Percentiles rank a stretch among this genome's conserved stretches.
These are phyloP conservation scores for Haplographium delicatum DNA, from an alignment of 495 filamentous ascomycete genomes.

Conservation along the genomic window DNA sequence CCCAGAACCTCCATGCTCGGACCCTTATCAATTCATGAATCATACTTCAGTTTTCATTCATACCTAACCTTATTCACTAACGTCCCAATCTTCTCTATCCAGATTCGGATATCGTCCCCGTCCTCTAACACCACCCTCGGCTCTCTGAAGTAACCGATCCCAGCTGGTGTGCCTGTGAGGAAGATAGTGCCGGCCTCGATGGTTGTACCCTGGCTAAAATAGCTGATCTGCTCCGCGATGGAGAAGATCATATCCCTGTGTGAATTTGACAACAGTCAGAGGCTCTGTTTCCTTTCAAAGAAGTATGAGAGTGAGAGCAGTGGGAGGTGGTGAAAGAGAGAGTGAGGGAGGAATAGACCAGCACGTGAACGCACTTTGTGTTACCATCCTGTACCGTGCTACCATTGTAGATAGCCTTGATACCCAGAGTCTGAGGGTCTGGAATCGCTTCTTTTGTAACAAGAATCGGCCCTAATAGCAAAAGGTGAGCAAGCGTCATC, in stretches of 20 bases:
- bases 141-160: not conserved
- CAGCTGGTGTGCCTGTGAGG: not conserved
- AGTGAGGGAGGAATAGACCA: not conserved
- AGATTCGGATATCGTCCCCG: not conserved
- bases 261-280: not conserved
- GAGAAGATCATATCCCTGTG: not conserved
- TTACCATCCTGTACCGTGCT: slow-evolving; percentile 32
- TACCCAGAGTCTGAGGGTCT: slow-evolving; percentile 11
- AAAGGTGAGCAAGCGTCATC: no score
- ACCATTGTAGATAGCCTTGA: slow-evolving; percentile 37
- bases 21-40: no score
- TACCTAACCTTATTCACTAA: not conserved
- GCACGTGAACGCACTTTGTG: slow-evolving; percentile 9
- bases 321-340: not conserved
- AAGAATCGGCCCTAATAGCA: slow-evolving; percentile 36
- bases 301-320: not conserved
- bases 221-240: slow-evolving; percentile 1
- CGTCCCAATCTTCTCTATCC: not conserved
- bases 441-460: slow-evolving; percentile 21
- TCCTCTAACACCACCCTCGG: not conserved
- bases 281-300: not conserved
- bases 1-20: no score
- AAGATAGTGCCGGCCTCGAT: not conserved
- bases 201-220: not conserved
- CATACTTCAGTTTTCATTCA: no score